Evolutionary conservation across 2,329 filamentous ascomycete species (phyloP).

Genomic region (Emmonsiellopsis sp.): DNA sequence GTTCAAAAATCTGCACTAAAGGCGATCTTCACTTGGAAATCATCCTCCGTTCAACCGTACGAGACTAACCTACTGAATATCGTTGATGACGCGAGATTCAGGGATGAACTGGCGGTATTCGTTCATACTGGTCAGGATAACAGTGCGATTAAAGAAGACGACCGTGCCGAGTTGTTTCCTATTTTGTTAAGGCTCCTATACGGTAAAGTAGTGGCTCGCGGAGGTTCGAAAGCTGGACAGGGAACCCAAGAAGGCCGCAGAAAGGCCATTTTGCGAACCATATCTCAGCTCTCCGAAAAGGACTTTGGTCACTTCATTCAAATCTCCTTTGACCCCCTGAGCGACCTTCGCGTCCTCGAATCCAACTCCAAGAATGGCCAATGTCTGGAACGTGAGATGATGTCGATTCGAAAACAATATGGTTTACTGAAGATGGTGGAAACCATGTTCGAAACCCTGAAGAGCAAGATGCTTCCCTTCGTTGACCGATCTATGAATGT

Average conservation of each 20-base stretch:
- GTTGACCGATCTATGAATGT: conserved; percentile 62
- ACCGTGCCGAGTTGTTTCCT: conserved; percentile 68
- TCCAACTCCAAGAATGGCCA: conserved; percentile 41
- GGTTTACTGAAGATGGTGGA: conserved; percentile 89
- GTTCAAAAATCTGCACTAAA: conserved; percentile 79
- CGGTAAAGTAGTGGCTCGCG: conserved; percentile 75
- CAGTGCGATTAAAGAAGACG: conserved; percentile 61
- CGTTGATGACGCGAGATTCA: conserved; percentile 82
- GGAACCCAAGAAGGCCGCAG: conserved; percentile 73
- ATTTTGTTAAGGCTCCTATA: conserved; percentile 81
- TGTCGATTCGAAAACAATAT: conserved; percentile 68
- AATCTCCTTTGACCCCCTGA: conserved; percentile 67
- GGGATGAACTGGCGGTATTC: conserved; percentile 86
- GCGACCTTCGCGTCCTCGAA: conserved; percentile 49
- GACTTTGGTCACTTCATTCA: conserved; percentile 75
- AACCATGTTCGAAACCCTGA: conserved; percentile 75
- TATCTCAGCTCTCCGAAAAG: conserved; percentile 64
- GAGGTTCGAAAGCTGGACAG: conserved; percentile 64
- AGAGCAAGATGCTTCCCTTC: conserved; percentile 60
- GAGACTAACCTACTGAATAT: conserved; percentile 78
- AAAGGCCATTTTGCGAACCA: conserved; percentile 61
- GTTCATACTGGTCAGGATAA: conserved; percentile 59
- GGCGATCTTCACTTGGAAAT: conserved; percentile 82
- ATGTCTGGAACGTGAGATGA: conserved; percentile 48
- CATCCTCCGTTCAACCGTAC: conserved; percentile 63